phyloP scores from a whole-genome alignment of 2,329 filamentous ascomycete genomes.

The Pseudogymnoascus destructans region DNA sequence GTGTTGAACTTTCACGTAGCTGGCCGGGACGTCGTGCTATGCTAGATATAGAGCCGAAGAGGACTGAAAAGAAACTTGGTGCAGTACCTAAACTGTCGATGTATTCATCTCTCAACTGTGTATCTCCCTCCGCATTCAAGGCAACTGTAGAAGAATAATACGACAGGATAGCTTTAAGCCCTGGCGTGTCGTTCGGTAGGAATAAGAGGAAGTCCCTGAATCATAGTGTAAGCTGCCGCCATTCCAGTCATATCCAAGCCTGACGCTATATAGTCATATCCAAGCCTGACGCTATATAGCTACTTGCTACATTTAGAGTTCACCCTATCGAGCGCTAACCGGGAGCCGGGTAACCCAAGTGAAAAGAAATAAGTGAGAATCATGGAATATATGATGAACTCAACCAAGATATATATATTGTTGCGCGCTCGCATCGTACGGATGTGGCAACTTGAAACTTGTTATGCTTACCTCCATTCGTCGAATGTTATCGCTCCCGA shows the following conservation, averaged over 20 bases:
- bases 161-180: conserved; percentile 69
- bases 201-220: conserved; percentile 84
- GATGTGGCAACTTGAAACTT: neutral
- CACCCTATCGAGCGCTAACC: neutral
- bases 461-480: conserved; percentile 76
- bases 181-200: conserved; percentile 56
- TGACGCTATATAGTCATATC: neutral
- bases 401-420: neutral
- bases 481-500: conserved; percentile 64
- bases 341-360: neutral
- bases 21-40: conserved; percentile 36
- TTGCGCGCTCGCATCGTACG: neutral
- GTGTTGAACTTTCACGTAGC: conserved; percentile 14
- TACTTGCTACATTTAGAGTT: neutral
- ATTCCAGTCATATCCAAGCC: neutral
- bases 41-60: conserved; percentile 65
- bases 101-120: conserved; percentile 78
- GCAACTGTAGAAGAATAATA: conserved; percentile 86
- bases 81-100: conserved; percentile 89
- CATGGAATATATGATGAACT: neutral
- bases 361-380: neutral
- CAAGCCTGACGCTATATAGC: neutral
- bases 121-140: conserved; percentile 88
- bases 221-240: conserved; percentile 4
- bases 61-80: conserved; percentile 50